Percentiles rank a stretch among this genome's conserved stretches.
Conservation (phyloP, 2,329 filamentous ascomycete species). For the Fusarium metavorans region DNA sequence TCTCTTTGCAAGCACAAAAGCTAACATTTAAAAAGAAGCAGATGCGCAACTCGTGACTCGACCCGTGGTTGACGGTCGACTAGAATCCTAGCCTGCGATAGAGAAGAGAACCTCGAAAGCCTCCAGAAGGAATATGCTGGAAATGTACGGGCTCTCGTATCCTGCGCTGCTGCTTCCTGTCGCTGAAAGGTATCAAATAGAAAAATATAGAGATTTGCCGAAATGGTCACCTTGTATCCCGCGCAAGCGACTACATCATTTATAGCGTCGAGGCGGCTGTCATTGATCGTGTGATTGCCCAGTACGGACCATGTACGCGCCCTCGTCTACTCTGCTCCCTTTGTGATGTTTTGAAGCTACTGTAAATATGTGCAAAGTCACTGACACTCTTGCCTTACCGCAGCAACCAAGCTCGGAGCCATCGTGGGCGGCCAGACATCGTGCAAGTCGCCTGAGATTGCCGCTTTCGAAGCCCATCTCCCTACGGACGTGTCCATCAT, state of each 20-base stretch:
- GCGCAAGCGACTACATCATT: slow-evolving; percentile 97
- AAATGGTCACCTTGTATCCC: slow-evolving; percentile 95
- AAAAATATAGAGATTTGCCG: slow-evolving; percentile 87
- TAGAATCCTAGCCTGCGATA: slow-evolving; percentile 96
- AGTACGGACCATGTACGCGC: slow-evolving; percentile 87
- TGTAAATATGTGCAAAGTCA: background rate
- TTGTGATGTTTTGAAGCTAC: slow-evolving; percentile 23
- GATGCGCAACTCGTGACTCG: slow-evolving; percentile 21
- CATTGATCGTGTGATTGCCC: slow-evolving; percentile 87
- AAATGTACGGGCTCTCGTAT: slow-evolving; percentile 73
- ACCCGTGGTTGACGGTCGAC: slow-evolving; percentile 43
- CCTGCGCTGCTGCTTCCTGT: slow-evolving; percentile 41
- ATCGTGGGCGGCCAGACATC: slow-evolving; percentile 98
- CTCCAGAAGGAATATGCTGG: slow-evolving; percentile 84
- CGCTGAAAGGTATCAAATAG: slow-evolving; percentile 67
- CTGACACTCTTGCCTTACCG: slow-evolving; percentile 18
- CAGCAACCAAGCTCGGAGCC: slow-evolving; percentile 93
- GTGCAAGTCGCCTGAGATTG: slow-evolving; percentile 96
- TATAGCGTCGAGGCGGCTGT: slow-evolving; percentile 97
- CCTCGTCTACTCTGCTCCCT: slow-evolving; percentile 10
- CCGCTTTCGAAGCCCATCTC: slow-evolving; percentile 89
- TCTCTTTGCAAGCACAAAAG: slow-evolving; percentile 19
- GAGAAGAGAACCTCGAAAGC: slow-evolving; percentile 86
- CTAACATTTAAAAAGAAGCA: slow-evolving; percentile 42
- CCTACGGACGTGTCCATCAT: slow-evolving; percentile 92